Evolutionary conservation across 1,284 basidiomycete genomes (phyloP).

Genomic region (Pyrrhoderma lamaoense): DNA sequence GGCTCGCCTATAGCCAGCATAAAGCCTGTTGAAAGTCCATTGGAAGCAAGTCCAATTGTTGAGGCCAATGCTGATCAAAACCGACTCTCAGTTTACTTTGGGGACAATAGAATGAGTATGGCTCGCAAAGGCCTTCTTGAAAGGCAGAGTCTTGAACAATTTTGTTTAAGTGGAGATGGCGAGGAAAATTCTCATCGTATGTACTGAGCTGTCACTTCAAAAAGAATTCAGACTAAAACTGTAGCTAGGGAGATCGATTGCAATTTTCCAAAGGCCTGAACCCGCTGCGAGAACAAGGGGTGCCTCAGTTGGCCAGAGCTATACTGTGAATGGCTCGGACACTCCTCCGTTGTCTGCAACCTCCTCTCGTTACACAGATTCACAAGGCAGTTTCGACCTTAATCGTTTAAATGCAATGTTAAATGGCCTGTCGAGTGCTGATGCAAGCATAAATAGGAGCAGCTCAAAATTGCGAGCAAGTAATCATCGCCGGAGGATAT

Average conservation of each 20-base stretch:
- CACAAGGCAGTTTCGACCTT: constrained; percentile 69
- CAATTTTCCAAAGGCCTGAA: constrained; percentile 53
- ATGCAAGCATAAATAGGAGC: constrained; percentile 27
- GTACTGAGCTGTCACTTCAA: constrained; percentile 31
- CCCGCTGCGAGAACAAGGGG: constrained; percentile 52
- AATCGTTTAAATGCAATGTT: constrained; percentile 50
- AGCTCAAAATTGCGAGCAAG: constrained; percentile 47
- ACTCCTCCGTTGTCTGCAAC: constrained; percentile 67
- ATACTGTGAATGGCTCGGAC: constrained; percentile 47
- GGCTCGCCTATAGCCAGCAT: constrained; percentile 42
- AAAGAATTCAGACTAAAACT: constrained; percentile 31
- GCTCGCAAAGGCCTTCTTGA: constrained; percentile 54
- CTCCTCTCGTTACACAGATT: constrained; percentile 58
- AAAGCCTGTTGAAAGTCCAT: no score
- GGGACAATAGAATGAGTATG: constrained; percentile 58
- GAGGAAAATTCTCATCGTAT: constrained; percentile 48
- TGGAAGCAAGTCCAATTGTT: not conserved
- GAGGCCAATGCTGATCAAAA: constrained; percentile 26
- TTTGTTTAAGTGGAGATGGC: constrained; percentile 52
- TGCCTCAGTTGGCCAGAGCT: constrained; percentile 52
- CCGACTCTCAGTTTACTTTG: constrained; percentile 50
- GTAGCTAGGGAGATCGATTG: constrained; percentile 21
- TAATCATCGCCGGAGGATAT: constrained; percentile 63
- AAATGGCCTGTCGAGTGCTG: constrained; percentile 38
- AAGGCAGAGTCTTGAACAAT: constrained; percentile 61